Conservation (phyloP, 2,329 filamentous ascomycete genomes). For the Apiospora hydei region DNA sequence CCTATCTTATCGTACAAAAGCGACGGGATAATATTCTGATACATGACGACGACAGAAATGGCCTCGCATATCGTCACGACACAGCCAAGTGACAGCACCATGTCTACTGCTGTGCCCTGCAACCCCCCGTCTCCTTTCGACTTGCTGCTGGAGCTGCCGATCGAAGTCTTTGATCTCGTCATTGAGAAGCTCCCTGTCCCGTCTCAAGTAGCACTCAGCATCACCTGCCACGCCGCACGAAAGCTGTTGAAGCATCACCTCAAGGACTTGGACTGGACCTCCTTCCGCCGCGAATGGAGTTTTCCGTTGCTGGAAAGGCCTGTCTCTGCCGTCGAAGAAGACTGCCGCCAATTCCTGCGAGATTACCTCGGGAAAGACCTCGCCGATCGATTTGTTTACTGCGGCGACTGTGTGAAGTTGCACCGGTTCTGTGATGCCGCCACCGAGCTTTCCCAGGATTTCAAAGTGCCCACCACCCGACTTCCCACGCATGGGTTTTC, state of each 20-base stretch:
- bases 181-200: neutral
- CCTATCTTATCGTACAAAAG: neutral
- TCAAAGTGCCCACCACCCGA: neutral
- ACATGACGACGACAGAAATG: neutral
- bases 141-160: neutral
- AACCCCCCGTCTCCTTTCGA: neutral
- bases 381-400: neutral
- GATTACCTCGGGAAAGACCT: neutral
- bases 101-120: neutral
- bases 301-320: too few species aligned
- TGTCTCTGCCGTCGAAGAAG: neutral
- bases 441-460: neutral
- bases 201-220: neutral
- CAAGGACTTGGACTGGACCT: neutral
- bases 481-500: accelerated
- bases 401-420: neutral
- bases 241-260: neutral
- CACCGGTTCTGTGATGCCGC: neutral
- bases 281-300: neutral
- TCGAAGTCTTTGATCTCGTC: neutral
- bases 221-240: neutral
- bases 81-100: neutral
- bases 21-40: neutral
- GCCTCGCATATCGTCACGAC: neutral
- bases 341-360: neutral